Conservation (phyloP, 805 yeast species). For the Kazachstania taianensis region DNA sequence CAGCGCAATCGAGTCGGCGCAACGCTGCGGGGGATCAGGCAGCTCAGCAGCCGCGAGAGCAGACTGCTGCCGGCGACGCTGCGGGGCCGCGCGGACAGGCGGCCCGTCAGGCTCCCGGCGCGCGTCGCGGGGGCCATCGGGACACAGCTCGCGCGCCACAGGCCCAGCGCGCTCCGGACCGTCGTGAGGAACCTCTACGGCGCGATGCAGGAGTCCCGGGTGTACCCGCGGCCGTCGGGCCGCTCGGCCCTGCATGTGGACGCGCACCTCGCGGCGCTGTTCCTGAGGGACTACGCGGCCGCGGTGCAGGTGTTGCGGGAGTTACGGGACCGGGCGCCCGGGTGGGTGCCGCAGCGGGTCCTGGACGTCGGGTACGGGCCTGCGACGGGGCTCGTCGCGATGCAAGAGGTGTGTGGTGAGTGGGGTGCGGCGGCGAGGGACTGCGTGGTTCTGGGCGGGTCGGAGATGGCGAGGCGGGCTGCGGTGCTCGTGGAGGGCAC, state of each 20-base stretch:
- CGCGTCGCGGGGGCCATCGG: constrained; percentile 48
- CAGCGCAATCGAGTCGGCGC: not conserved
- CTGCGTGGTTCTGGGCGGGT: constrained; percentile 57
- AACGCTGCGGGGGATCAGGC: not conserved
- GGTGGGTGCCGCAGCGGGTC: constrained; percentile 55
- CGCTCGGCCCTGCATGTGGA: constrained; percentile 49
- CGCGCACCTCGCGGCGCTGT: constrained; percentile 69
- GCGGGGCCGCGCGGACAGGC: constrained; percentile 41
- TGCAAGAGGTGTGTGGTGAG: constrained; percentile 66
- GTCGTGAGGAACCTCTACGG: constrained; percentile 49
- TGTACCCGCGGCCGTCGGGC: constrained; percentile 46
- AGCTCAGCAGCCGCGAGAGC: not conserved
- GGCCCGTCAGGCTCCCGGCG: constrained; percentile 46
- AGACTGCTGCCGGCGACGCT: constrained; percentile 50
- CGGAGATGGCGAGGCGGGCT: constrained; percentile 74
- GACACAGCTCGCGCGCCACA: constrained; percentile 49
- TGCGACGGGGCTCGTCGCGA: constrained; percentile 79
- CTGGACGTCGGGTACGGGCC: constrained; percentile 87
- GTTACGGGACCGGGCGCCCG: constrained; percentile 41
- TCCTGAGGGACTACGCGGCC: constrained; percentile 73
- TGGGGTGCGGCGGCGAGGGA: constrained; percentile 57
- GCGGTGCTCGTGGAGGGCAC: constrained; percentile 56
- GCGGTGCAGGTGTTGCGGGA: constrained; percentile 57
- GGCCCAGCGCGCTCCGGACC: constrained; percentile 55
- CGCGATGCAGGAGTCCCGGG: constrained; percentile 39